Evolutionary conservation across 1,284 basidiomycete genomes (phyloP).

Genomic region (Leccinum solheimii): DNA sequence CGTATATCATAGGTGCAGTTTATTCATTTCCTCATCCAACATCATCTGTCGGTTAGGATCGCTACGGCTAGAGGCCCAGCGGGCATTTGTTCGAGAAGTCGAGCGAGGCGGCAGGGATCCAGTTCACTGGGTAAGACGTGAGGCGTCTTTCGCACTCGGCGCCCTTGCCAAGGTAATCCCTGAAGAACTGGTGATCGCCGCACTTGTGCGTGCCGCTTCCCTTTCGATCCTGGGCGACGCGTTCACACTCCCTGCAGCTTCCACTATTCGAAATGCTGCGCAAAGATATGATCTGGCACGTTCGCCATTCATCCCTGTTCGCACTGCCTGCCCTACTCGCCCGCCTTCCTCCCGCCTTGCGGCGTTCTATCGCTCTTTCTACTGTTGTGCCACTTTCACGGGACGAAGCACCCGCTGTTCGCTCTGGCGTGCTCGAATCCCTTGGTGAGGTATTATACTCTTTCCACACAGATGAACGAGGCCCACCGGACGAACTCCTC

Average conservation of each 20-base stretch:
- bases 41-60: slow-evolving; percentile 47
- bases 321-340: slow-evolving; percentile 81
- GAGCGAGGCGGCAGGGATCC: slow-evolving; percentile 77
- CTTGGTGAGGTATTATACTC: slow-evolving; percentile 91
- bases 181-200: slow-evolving; percentile 60
- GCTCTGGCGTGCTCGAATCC: slow-evolving; percentile 83
- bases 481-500: slow-evolving; percentile 80
- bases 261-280: slow-evolving; percentile 76
- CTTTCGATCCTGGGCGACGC: slow-evolving; percentile 5
- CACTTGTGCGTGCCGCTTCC: slow-evolving; percentile 55
- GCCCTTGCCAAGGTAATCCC: slow-evolving; percentile 85
- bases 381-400: slow-evolving; percentile 63
- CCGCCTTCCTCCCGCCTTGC: slow-evolving; percentile 56
- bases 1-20: slow-evolving; percentile 2
- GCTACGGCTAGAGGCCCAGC: slow-evolving; percentile 58
- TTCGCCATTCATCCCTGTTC: slow-evolving; percentile 87
- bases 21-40: slow-evolving; percentile 6
- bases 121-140: slow-evolving; percentile 83
- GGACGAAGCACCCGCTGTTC: slow-evolving; percentile 72
- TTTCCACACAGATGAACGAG: slow-evolving; percentile 69
- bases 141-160: slow-evolving; percentile 88
- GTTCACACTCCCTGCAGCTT: slow-evolving; percentile 48
- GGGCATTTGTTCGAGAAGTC: slow-evolving; percentile 80
- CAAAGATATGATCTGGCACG: slow-evolving; percentile 77
- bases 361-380: slow-evolving; percentile 63